Evolutionary conservation across 176 grass and related monocot species (phyloP).

Genomic region (Phoenix roebelenii): DNA sequence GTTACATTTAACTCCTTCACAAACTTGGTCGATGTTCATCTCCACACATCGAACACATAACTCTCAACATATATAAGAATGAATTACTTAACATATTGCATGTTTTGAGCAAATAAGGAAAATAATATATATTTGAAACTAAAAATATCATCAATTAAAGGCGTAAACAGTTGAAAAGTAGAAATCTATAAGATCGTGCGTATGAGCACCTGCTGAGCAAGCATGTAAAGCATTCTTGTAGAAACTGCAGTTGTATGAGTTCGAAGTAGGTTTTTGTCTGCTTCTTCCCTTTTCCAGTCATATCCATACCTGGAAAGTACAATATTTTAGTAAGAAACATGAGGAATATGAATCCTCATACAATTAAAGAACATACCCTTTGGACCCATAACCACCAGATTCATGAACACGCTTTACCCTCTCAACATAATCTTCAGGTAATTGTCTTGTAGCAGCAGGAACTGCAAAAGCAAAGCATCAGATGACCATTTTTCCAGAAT

Average conservation of each 20-base stretch:
- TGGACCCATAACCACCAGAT: conserved; percentile 78
- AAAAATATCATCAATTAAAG: too few relatives aligned
- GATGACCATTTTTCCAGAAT: too few relatives aligned
- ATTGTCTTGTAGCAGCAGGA: conserved; percentile 44
- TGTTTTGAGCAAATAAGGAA: too few relatives aligned
- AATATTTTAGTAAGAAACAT: conserved; percentile 18
- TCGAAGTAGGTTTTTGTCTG: conserved; percentile 88
- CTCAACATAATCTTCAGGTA: conserved; percentile 86
- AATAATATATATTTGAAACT: too few relatives aligned
- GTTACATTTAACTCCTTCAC: too few relatives aligned
- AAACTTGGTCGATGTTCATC: too few relatives aligned
- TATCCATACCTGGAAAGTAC: conserved; percentile 65
- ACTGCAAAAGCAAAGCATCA: conserved; percentile 27
- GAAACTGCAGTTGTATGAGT: conserved; percentile 99
- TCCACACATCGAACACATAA: too few relatives aligned
- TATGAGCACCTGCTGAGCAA: conserved; percentile 66
- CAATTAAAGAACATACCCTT: conserved; percentile 52
- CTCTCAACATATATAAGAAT: too few relatives aligned
- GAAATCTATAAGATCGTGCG: too few relatives aligned
- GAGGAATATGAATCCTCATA: conserved; percentile 6
- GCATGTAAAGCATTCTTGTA: conserved; percentile 84
- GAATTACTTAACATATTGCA: too few relatives aligned
- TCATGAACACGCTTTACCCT: conserved; percentile 83
- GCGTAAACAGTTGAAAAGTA: too few relatives aligned
- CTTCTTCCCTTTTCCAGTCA: conserved; percentile 95